Conservation (phyloP, 1,284 basidiomycete genomes). For the Microbotryum scabiosae region DNA sequence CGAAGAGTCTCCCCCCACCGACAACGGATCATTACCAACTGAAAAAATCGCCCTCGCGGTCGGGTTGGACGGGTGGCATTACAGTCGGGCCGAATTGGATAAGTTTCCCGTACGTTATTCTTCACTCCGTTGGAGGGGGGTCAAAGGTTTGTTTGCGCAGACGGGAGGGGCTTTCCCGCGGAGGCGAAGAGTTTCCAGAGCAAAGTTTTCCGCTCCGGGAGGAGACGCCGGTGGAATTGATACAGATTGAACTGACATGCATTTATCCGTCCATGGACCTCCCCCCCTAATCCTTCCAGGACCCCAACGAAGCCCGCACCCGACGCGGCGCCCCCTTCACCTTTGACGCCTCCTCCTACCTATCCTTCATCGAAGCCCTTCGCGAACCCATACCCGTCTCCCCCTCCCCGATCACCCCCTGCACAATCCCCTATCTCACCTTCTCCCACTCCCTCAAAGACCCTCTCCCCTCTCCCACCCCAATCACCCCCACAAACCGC, state of each 20-base stretch:
- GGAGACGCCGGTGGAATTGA: no score
- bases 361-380: conserved; percentile 53
- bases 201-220: no score
- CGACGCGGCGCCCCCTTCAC: conserved; percentile 46
- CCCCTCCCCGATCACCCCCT: conserved; percentile 47
- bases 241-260: no score
- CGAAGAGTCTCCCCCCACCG: no score
- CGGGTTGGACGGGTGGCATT: conserved; percentile 78
- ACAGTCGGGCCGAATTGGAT: conserved; percentile 48
- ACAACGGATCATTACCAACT: no score
- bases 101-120: conserved; percentile 51
- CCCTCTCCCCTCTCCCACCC: conserved; percentile 44
- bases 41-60: conserved; percentile 51
- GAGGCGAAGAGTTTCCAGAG: no score
- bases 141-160: no score
- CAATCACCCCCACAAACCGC: conserved; percentile 56
- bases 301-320: conserved; percentile 63
- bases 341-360: conserved; percentile 50
- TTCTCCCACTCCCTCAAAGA: conserved; percentile 49
- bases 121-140: no score
- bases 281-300: conserved; percentile 37
- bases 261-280: background rate
- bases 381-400: conserved; percentile 45
- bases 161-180: no score
- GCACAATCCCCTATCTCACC: conserved; percentile 37